Base-by-base conservation (phyloP, 352 stramenopile species). In the Elongisporangium undulatum region DNA sequence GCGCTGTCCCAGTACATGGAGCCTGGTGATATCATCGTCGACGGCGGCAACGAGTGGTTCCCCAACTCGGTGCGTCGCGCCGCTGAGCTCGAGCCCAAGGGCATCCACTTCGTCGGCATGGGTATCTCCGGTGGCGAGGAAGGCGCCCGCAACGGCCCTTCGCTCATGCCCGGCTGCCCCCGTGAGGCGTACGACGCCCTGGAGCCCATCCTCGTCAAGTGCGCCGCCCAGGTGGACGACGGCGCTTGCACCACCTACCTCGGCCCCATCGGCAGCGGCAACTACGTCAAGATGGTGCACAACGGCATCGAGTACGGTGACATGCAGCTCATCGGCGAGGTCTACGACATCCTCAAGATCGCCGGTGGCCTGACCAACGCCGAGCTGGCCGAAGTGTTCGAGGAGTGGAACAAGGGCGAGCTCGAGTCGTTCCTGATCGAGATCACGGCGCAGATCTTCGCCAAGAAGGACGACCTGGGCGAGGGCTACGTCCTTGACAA, bases 281-380 rank as follows among this genome's bases (percentile, higher is more conserved):
- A 99, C 83, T 99, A 99, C 79, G 97, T 99, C 55, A 99, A 99
- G 85, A 99, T 99, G 97, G 96, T 99, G 61, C 97, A 99, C 90
- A 99, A 99, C 84, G 97, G 97, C 62, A 99, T 99, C 68, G 97
- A 99, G 75, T 99, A 99, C 80, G 97, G 96, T 55, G 97, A 99
- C 76, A 99, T 99, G 97, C 97, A 99, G 80, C 79, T 99, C 20
- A 99, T 99, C 73, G 91, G 87, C 41, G 97, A 99, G 80, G 93
- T 96, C 16, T 99, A 99, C 72, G 96, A 99, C 72, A 91, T 99
- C 59, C 74, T 99, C 56, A 98, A 98, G 83, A 89, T 91, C 65
- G 85, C 89, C 19, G 87, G 85, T 24, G 95, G 94, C 10, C 72
- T 98, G 26, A 86, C 74, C 22, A 98, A 98, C 72, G 83, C 85